Evolutionary conservation across 192 early-diverging fungal genomes (phyloP), one percentile per base, ranked within the genome.

Genomic region (Backusella parvicylindrica): DNA sequence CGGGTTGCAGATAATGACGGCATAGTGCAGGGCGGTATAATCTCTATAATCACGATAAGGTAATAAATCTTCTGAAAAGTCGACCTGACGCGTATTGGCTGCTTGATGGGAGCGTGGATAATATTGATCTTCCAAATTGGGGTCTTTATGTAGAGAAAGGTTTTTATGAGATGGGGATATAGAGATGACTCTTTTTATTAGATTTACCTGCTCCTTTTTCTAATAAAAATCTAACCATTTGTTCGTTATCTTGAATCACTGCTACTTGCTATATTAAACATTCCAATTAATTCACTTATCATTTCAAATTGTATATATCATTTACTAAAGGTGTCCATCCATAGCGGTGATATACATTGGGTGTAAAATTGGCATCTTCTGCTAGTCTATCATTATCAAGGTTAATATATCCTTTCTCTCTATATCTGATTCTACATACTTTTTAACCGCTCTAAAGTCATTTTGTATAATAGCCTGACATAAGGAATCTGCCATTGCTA

Each of bases 301-400:
- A n/a, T n/a, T n/a, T n/a, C n/a, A n/a, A n/a, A n/a, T n/a, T n/a
- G 0, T 65, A 37, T 70, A 5, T 37, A 6, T 21, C 16, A 23
- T 49, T 65, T 80, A 81, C 79, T 67, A 81, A 26, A 65, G 79
- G 79, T 9, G 79, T 81, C 79, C 79, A 81, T 32, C 79, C 79
- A 56, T 73, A 69, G 5, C 75, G 74, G 30, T 81, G 79, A 49
- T 71, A 72, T 7, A 66, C 65, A 53, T 77, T 81, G 2, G 79
- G 71, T 47, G 35, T 76, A 64, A 81, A 81, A 36, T 73, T 74
- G 2, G 63, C 66, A 30, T 81, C 68, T 21, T 81, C 75, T 6
- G 70, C 68, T 12, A 81, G 35, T 38, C 79, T 81, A 81, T 50
- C n/a, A n/a, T 28, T 7, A 16, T 32, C 36, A 68, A 8, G n/a